Evolutionary conservation across 305 asterid genomes (phyloP).

Genomic region (Ruellia speciosa): DNA sequence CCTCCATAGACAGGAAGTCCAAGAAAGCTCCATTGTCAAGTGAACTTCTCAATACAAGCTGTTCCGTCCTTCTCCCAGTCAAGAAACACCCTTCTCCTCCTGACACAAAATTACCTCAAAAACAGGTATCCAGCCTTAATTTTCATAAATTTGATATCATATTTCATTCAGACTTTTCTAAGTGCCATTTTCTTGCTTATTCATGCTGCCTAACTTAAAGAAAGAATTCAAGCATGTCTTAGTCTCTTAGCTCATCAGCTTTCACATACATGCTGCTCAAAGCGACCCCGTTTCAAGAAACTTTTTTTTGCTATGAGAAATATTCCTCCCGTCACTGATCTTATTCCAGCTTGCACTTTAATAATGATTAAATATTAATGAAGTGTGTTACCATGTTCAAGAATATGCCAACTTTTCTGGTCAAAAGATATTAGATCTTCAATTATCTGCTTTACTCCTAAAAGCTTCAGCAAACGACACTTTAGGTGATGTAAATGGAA

Average conservation of each 20-base stretch:
- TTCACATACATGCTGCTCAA: too few species aligned
- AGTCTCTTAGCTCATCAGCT: too few species aligned
- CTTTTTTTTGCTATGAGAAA: too few species aligned
- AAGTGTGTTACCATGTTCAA: background rate
- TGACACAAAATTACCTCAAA: slow-evolving; percentile 25
- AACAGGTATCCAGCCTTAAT: background rate
- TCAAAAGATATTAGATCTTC: slow-evolving; percentile 18
- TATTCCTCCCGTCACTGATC: too few species aligned
- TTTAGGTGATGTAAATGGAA: background rate
- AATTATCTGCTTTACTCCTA: background rate
- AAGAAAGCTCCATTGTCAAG: slow-evolving; percentile 47
- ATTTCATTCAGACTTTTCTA: too few species aligned
- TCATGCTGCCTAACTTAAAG: too few species aligned
- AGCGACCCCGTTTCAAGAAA: too few species aligned
- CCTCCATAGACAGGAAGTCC: slow-evolving; percentile 14
- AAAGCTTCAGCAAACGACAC: slow-evolving; percentile 10
- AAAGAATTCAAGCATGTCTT: too few species aligned
- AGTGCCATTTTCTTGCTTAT: too few species aligned
- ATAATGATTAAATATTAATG: background rate
- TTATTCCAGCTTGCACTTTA: background rate
- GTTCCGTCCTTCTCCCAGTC: slow-evolving; percentile 46
- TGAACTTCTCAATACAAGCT: slow-evolving; percentile 35
- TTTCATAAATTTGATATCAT: too few species aligned
- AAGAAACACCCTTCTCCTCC: slow-evolving; percentile 36
- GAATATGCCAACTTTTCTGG: slow-evolving; percentile 6